Evolutionary conservation across 371 early-diverging fungal species (phyloP), one percentile per base, ranked within the genome.

Genomic region (Mucor plumbeus): DNA sequence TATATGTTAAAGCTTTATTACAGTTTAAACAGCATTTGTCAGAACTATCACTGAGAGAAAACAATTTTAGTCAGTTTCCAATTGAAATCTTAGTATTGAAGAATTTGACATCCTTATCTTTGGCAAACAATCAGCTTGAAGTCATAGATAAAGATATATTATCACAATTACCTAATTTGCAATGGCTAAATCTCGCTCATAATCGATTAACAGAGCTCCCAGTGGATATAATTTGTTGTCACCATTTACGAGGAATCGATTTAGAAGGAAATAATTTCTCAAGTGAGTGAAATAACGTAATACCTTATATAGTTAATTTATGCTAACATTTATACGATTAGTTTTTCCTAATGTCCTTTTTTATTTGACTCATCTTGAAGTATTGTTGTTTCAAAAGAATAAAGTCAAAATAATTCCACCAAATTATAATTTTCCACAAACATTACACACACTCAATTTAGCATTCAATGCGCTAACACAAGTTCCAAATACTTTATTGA

Each of bases 61-160:
- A 87, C 34, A 64, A 68, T 8, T 44, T 87, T n/a, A 55, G 59
- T 3, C 61, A 75, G n/a, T 74, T 86, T 31, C 92, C 92, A 8
- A 65, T 71, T 5, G 85, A 88, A 50, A 77, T 90, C n/a, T 70
- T 84, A 11, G 60, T 73, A 5, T 77, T 91, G 34, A 78, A 71
- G 8, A 82, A 88, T 15, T 75, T 92, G 21, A 86, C 81, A 13
- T 87, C 87, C 73, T 72, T 92, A 5, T 91, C 91, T 8, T 72
- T 92, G 6, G 87, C 88, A 4, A 83, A 83, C 47, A 92, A 92
- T 69, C 75, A 70, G 62, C 76, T 91, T 14, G 17, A 55, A 17
- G 14, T 31, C 9, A 73, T 77, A n/a, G 67, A 64, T 17, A 41
- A 50, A 38, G 65, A 70, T 3, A 48, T 72, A 6, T 64, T 81